phyloP scores from a whole-genome alignment of 2,329 filamentous ascomycete genomes.

The Thielaviopsis euricoi region DNA sequence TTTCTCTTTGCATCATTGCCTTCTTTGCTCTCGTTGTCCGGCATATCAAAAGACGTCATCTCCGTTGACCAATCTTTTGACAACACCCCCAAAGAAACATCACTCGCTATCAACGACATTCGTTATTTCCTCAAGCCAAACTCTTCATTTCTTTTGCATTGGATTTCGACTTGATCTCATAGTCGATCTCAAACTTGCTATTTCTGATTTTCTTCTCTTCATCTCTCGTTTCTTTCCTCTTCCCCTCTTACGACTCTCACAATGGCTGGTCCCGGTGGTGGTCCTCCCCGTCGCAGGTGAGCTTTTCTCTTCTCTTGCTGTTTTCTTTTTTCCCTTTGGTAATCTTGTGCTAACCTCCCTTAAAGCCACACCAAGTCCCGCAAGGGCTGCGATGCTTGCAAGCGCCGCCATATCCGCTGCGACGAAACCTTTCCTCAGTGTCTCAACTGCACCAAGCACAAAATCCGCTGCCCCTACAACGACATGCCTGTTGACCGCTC shows the following conservation, averaged over 20 bases:
- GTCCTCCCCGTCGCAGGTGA: slow-evolving; percentile 61
- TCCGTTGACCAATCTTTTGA: too few species aligned
- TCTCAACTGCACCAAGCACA: slow-evolving; percentile 97
- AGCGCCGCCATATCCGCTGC: slow-evolving; percentile 90
- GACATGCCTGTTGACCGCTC: slow-evolving; percentile 53
- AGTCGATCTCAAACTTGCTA: not conserved
- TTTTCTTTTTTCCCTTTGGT: not conserved
- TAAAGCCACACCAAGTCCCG: slow-evolving; percentile 92
- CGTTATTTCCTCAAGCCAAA: not conserved
- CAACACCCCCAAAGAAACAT: too few species aligned
- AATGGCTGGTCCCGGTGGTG: slow-evolving; percentile 92
- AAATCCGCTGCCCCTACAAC: slow-evolving; percentile 96
- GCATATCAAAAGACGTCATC: too few species aligned
- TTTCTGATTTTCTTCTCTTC: not conserved
- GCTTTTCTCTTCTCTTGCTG: slow-evolving; percentile 15
- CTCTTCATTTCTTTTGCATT: not conserved
- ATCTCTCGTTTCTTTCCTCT: not conserved
- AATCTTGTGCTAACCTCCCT: slow-evolving; percentile 13
- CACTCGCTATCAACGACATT: not conserved
- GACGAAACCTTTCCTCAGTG: slow-evolving; percentile 97
- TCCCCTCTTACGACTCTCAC: slow-evolving; percentile 12
- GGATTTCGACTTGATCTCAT: not conserved
- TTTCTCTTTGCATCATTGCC: too few species aligned
- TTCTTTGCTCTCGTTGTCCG: too few species aligned
- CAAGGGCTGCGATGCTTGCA: slow-evolving; percentile 97